Evolutionary conservation across 139 green algal species (phyloP), one percentile per base, ranked within the genome.

Genomic region (Volvox africanus): DNA sequence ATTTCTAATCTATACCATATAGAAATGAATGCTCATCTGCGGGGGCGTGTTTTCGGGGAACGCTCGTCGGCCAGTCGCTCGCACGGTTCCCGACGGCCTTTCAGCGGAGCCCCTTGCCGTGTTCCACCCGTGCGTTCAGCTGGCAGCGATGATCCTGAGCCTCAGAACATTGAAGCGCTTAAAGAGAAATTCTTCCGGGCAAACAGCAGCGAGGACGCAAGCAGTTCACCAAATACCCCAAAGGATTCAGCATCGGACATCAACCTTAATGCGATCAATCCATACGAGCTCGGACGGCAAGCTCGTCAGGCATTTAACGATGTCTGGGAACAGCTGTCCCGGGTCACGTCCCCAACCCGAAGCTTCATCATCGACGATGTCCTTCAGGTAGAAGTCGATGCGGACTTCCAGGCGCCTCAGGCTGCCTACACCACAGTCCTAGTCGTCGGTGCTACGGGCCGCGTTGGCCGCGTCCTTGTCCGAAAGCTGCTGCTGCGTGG

Each of bases 401-500:
- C 89, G 13, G 96, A 98, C 24, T 97, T 97, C 77, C 92, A 95
- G 24, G 93, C 95, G 0, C 96, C 96, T 0, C 92, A 97, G 33
- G 98, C 97, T 22, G 84, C 92, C 32, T 95, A 92, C 84, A 99
- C 98, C 20, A 98, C 93, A 0, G 98, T 99, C 30, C 94, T 99
- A n/a, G 97, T 99, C 14, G 93, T 97, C 0, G 98, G 98, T 0
- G 98, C 97, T 61, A 99, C 98, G 13, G 98, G 98, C 16, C 92
- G 97, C 19, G 97, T 99, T 16, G 98, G 98, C 44, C 92, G 95
- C 32, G 96, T 99, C 28, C 92, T 99, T 2, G 92, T 99, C 5
- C 95, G 98, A 55, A 99, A 99, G 94, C 95, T 99, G 89, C 91
- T 99, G 73, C 95, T 99, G 77, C 96, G 98, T 37, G 98, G 98